Percentiles rank a stretch among this genome's conserved stretches.
Evolutionary conservation across 495 filamentous ascomycete genomes (phyloP).

Genomic region (Penicillium salamii): DNA sequence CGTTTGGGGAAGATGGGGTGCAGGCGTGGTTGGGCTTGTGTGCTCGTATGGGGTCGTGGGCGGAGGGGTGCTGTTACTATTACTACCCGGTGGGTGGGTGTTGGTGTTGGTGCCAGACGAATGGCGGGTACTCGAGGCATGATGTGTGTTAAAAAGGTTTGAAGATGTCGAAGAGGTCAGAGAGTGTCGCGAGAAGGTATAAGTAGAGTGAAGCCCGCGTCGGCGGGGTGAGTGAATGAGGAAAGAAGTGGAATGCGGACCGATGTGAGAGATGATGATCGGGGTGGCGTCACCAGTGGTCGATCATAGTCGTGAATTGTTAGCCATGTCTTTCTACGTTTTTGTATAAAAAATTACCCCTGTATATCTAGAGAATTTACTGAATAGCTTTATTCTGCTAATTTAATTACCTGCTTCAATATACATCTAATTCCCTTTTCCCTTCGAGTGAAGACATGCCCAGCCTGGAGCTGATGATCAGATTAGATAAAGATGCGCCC

Average conservation of each 20-base stretch:
- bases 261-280: conserved; percentile 13
- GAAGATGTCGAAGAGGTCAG: neutral
- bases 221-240: conserved; percentile 8
- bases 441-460: neutral
- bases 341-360: too few relatives aligned
- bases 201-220: neutral
- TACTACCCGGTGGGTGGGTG: neutral
- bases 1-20: neutral
- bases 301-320: too few relatives aligned
- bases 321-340: too few relatives aligned
- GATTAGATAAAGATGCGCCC: conserved; percentile 26
- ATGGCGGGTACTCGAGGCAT: conserved; percentile 15
- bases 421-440: too few relatives aligned
- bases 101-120: neutral
- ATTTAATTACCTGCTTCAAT: too few relatives aligned
- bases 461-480: conserved; percentile 20
- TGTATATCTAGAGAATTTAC: too few relatives aligned
- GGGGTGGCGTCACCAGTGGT: conserved; percentile 21
- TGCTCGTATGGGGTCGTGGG: too few relatives aligned
- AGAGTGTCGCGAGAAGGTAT: neutral
- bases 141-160: neutral
- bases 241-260: neutral
- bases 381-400: too few relatives aligned
- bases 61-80: conserved; percentile 5
- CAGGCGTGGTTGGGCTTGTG: conserved; percentile 5